These are phyloP conservation scores for Chenopodium formosanum DNA, from an alignment of 148 eudicot species.

Conservation along the genomic window DNA sequence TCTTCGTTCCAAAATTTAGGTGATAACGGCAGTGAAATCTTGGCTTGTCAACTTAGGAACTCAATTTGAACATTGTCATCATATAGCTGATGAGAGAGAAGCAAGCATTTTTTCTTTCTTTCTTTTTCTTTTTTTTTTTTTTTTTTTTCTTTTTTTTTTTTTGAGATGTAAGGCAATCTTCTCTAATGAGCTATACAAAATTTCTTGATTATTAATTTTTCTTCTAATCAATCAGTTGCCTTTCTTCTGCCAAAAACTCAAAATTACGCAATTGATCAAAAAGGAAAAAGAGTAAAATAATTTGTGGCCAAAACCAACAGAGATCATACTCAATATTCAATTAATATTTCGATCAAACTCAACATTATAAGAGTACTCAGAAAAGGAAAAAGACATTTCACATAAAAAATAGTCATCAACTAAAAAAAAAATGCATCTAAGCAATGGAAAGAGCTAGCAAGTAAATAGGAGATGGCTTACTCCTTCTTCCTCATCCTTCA, in stretches of 20 bases:
- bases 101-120: too few species aligned
- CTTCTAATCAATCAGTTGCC: background rate
- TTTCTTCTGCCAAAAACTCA: background rate
- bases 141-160: too few species aligned
- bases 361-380: background rate
- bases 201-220: background rate
- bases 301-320: background rate
- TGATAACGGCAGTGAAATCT: background rate
- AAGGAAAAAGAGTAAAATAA: background rate
- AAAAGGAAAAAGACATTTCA: background rate
- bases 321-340: background rate
- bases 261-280: background rate
- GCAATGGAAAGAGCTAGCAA: slow-evolving; percentile 1
- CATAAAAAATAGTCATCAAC: background rate
- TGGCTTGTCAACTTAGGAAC: background rate
- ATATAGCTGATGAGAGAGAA: background rate
- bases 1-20: too few species aligned
- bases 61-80: background rate
- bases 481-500: slow-evolving; percentile 61
- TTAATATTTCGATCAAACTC: background rate
- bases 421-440: background rate
- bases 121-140: too few species aligned
- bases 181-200: background rate
- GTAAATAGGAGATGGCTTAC: slow-evolving; percentile 40
- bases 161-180: background rate